Evolutionary conservation across 192 early-diverging fungal genomes (phyloP), one percentile per base, ranked within the genome.

Genomic region (Podila clonocystis): DNA sequence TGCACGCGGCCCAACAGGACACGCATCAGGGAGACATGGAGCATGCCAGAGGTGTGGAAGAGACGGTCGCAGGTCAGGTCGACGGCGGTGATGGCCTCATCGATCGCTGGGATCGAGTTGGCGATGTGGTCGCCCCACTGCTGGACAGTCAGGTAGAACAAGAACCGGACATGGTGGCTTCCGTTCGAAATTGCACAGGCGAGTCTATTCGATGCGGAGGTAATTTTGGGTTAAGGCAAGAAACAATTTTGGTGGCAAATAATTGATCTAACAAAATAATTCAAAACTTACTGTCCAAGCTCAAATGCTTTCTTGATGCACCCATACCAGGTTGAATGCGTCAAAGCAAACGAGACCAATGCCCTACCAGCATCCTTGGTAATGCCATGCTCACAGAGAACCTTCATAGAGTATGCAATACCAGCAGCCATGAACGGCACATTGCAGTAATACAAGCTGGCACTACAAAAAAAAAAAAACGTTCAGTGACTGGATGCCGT

Each of bases 51-150:
- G 9, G 70, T 80, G 30, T 80, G 70, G 62, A 80, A 80, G 3
- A 80, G 71, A 12, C 77, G 77, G 41, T 80, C 77, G 49, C 77
- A 73, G 6, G 77, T 73, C 52, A 80, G 33, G n/a, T 80, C 77
- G 15, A 80, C 77, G 3, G 70, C 77, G 13, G 70, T 73, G 19
- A 80, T 45, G 12, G 77, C 72, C 59, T 80, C 77, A 24, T 80
- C 77, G 9, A 80, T 57, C 0, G 77, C 70, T 20, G 77, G 66
- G 41, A 80, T 73, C 7, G 70, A 58, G 30, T 72, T 34, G 22
- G 67, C 71, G 7, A 80, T 62, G 15, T 72, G 77, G 1, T 80
- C 77, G 2, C 77, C 77, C 77, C 77, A 80, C n/a, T 80, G 77
- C 26, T 80, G 77, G 12, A 80, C 77, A 1, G 64, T 72, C 38